Evolutionary conservation across 768 basidiomycete species (phyloP), one percentile per base, ranked within the genome.

Genomic region (Rhizopogon rudus): DNA sequence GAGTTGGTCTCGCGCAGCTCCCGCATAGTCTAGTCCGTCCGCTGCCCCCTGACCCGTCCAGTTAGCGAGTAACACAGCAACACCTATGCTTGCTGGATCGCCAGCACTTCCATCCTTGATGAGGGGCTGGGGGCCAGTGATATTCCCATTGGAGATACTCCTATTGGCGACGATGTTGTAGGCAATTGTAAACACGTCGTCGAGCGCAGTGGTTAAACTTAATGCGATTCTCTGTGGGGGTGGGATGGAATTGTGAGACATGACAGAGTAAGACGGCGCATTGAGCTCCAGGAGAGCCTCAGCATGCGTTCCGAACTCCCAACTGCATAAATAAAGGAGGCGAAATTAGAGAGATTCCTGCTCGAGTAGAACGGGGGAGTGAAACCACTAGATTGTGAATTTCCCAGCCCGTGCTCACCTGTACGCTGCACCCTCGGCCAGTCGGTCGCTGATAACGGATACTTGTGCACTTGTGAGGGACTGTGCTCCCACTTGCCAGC

Each of bases 1-100:
- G 5, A 92, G 71, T 68, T 94, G 87, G 57, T 82, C 79, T 51
- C 58, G 68, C 20, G 87, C 88, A 28, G 88, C 90, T 2, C 73
- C 74, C 0, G 78, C 78, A 65, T 85, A 92, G 60, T 85, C 73
- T 9, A 80, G 70, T 22, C 71, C 73, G 28, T 78, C 78, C 35
- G 63, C 63, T 0, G 60, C 63, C 14, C 55, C 50, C 33, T 63
- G 68, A 2, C 68, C 67, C 0, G 81, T 81, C 77, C 79, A 81
- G 59, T 82, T 80, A n/a, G 81, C 80, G 13, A 82, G 66, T 37
- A 91, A 74, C 22, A 91, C 82, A 0, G 85, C 78, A 33, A 87
- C 77, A 2, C 89, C 91, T n/a, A 88, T 77, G 44, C 83, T 86
- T 0, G 91, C 82, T 0, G 93, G 92, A 63, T 96, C 93, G 0